phyloP scores from a whole-genome alignment of 495 filamentous ascomycete species.

The Hyaloscypha hepaticicola region DNA sequence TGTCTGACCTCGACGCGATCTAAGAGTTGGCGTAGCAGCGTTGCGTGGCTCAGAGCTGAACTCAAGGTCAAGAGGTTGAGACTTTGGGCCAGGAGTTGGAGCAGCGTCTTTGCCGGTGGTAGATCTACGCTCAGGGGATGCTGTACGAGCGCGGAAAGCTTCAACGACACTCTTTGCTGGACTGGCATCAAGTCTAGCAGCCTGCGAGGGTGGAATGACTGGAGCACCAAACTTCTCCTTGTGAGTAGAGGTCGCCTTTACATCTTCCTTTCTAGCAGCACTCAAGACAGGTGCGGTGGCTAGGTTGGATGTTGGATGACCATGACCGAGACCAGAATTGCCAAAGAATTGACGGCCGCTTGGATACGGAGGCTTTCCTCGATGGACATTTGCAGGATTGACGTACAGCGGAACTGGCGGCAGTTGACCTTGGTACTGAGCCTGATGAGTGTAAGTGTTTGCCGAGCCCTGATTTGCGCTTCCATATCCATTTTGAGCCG shows the following conservation, averaged over 20 bases:
- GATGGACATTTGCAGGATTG: not conserved
- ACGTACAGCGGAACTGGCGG: not conserved
- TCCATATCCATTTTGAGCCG: not conserved
- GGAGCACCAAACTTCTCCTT: not conserved
- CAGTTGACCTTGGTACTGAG: not conserved
- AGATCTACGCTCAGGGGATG: not conserved
- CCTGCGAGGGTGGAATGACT: not conserved
- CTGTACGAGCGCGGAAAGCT: not conserved
- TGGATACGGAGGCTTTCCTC: not conserved
- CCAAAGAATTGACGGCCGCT: not conserved
- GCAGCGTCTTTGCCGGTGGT: not conserved
- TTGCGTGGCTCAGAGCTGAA: constrained; percentile 17
- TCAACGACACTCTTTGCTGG: not conserved
- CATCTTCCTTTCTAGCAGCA: not conserved
- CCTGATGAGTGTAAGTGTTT: not conserved
- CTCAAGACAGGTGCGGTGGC: not conserved
- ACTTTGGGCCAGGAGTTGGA: not conserved
- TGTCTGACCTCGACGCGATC: constrained; percentile 18
- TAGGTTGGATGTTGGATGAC: not conserved
- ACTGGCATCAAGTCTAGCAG: not conserved
- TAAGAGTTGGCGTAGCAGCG: constrained; percentile 13
- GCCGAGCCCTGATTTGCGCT: not conserved
- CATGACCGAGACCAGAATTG: not conserved
- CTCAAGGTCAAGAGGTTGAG: constrained; percentile 1
- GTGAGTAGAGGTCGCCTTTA: not conserved